Evolutionary conservation across 148 eudicot genomes (phyloP).

Genomic region (Gaultheria prostrata): DNA sequence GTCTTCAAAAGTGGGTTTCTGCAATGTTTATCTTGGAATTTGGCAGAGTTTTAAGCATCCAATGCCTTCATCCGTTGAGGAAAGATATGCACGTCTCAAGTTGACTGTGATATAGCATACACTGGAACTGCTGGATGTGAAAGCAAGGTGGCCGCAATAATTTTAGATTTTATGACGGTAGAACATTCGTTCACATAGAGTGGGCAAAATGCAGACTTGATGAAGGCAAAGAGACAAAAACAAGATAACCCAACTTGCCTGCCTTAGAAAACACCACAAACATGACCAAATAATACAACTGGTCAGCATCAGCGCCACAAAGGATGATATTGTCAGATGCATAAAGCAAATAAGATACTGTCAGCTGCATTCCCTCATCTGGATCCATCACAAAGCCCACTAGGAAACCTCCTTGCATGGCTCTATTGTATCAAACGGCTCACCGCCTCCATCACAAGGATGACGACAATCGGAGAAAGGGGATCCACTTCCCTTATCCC

Average conservation of each 20-base stretch:
- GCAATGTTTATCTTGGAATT: not conserved
- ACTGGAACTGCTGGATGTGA: not conserved
- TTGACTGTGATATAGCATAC: not conserved
- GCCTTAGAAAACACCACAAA: not conserved
- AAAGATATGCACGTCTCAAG: not conserved
- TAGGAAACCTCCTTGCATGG: not conserved
- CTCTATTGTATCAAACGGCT: not conserved
- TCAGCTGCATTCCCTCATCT: not conserved
- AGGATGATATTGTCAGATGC: not conserved
- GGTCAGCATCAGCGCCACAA: not conserved
- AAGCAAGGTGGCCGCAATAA: not conserved
- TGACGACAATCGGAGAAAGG: not conserved
- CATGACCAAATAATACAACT: not conserved
- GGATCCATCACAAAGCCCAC: not conserved
- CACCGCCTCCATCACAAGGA: not conserved
- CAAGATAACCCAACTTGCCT: not conserved
- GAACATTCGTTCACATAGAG: not conserved
- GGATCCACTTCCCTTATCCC: not conserved
- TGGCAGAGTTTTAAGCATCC: not conserved
- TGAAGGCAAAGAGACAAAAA: not conserved
- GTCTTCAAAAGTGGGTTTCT: not conserved
- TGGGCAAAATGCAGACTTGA: not conserved
- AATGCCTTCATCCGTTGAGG: not conserved
- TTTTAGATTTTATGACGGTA: not conserved
- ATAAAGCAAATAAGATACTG: not conserved